A percentile compares a stretch with the other conserved stretches of the same genome.
These are phyloP conservation scores for Apiotrichum siamense DNA, from an alignment of 1,284 basidiomycete genomes.

Conservation along the genomic window DNA sequence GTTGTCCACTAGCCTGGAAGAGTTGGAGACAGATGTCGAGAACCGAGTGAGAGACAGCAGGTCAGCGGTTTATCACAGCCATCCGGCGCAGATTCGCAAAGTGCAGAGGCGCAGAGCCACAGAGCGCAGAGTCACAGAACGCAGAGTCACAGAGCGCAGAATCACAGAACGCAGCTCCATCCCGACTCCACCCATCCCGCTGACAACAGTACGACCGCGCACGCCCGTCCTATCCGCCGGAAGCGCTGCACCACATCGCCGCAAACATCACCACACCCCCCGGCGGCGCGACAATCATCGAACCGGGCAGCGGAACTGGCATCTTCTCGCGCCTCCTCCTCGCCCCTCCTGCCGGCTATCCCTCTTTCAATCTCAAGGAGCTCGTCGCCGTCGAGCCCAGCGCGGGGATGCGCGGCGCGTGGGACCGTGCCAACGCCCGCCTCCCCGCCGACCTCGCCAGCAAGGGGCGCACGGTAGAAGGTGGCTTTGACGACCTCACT, in stretches of 20 bases:
- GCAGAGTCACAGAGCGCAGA: too few species aligned
- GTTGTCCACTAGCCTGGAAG: too few species aligned
- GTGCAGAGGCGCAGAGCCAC: too few species aligned
- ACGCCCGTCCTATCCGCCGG: conserved; percentile 47
- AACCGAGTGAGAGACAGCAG: too few species aligned
- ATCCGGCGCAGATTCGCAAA: too few species aligned
- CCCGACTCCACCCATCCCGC: too few species aligned
- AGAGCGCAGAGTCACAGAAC: too few species aligned
- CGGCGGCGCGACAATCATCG: conserved; percentile 28
- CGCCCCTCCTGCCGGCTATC: conserved; percentile 33
- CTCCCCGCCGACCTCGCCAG: background rate
- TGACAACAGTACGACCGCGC: conserved; percentile 43
- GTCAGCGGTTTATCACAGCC: too few species aligned
- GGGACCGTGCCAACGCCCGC: conserved; percentile 23
- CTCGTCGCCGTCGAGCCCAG: conserved; percentile 47
- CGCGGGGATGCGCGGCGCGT: conserved; percentile 46
- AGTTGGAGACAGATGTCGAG: too few species aligned
- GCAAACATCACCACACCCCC: background rate
- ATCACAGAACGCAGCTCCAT: too few species aligned
- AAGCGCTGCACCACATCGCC: conserved; percentile 36
- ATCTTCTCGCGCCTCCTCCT: conserved; percentile 48
- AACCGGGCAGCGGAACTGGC: conserved; percentile 47
- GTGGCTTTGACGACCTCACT: conserved; percentile 45
- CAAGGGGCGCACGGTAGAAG: conserved; percentile 28
- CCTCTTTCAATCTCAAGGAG: conserved; percentile 29